Conservation (phyloP, 495 filamentous ascomycete genomes). For the Trichoderma orchidacearum region DNA sequence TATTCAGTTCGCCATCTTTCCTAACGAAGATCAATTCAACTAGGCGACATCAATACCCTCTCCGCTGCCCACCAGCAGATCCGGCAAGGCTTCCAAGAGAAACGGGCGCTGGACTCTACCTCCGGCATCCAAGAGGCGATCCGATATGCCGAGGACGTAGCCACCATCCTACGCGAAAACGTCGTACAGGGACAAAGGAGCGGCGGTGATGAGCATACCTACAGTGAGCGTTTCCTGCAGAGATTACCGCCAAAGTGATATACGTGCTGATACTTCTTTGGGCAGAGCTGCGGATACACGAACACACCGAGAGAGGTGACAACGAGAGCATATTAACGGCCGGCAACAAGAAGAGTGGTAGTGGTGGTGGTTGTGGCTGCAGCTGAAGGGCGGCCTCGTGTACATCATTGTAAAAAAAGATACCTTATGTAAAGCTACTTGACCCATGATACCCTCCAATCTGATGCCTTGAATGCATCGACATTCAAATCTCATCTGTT, state of each 20-base stretch:
- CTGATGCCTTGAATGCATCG: constrained; percentile 20
- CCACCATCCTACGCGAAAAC: constrained; percentile 67
- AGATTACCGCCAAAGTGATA: constrained; percentile 5
- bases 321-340: constrained; percentile 65
- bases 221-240: constrained; percentile 44
- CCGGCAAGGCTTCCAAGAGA: constrained; percentile 55
- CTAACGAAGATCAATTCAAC: not conserved
- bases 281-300: constrained; percentile 72
- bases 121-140: constrained; percentile 38
- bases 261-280: not conserved
- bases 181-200: constrained; percentile 65
- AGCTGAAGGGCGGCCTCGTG: not conserved
- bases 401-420: constrained; percentile 4
- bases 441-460: constrained; percentile 13
- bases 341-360: not conserved
- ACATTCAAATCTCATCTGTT: not conserved
- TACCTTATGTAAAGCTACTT: not conserved
- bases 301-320: constrained; percentile 81
- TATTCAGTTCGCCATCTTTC: not conserved
- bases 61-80: constrained; percentile 55
- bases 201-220: constrained; percentile 39
- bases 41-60: constrained; percentile 56
- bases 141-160: constrained; percentile 70
- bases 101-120: constrained; percentile 41
- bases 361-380: not conserved